Evolutionary conservation across 1,284 basidiomycete species (phyloP), one percentile per base, ranked within the genome.

Genomic region (Rhodotorula sp.): DNA sequence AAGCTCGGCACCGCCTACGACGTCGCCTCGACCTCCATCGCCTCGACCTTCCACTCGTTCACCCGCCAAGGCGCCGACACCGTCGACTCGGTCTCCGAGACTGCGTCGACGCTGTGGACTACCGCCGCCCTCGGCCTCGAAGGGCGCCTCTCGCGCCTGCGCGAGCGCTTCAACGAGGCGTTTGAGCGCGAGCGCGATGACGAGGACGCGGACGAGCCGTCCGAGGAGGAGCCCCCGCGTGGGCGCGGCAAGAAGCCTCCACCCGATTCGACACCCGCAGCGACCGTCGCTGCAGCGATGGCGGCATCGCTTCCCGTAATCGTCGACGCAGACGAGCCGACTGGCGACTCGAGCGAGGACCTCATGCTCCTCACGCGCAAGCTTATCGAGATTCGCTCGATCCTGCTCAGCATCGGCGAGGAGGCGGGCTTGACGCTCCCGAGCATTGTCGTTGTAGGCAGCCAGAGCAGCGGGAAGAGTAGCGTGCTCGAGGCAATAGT

Each of bases 401-500:
- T 99, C 85, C 85, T 99, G 55, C 86, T 98, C 54, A 91, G 91
- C 76, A 95, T 98, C 68, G 97, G 98, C 82, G 94, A 98, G 82
- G 94, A 91, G 76, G 94, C 96, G 76, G 88, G 90, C 27, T 86
- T 99, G 78, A 96, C 94, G 76, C 84, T 99, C 22, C 96, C 96
- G 0, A 95, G 92, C 75, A 98, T 99, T 72, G 96, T 99, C 50
- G 97, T 99, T 62, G 93, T 99, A 75, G 96, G 96, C 22, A 96
- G 93, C 79, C 96, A 99, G 84, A 97, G 94, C 81, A 95, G 92
- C 8, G 96, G 96, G 9, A 99, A 99, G 85, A 96, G 93, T 79
- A 95, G 92, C 37, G 97, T 99, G 0, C 84, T 99, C 66, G 96
- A 99, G 82, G 91, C 97, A 3, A 93, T 99, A 76, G 97, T 99